These are phyloP conservation scores for Citrus maxima DNA, from an alignment of 345 rosid genomes.

Conservation along the genomic window DNA sequence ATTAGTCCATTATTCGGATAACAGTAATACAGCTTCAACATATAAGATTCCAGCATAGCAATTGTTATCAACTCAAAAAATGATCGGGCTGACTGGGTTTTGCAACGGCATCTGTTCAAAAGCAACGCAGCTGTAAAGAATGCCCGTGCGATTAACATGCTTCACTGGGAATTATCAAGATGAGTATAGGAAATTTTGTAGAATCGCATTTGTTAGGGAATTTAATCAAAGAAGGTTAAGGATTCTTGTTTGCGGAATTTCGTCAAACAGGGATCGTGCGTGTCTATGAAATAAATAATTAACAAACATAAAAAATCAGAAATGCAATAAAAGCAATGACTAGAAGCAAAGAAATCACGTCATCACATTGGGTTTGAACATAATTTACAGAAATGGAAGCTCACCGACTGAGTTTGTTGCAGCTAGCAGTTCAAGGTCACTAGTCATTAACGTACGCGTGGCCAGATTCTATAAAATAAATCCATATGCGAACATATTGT, in stretches of 20 bases:
- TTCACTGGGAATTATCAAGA: neutral
- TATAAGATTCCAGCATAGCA: neutral
- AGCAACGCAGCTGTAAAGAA: neutral
- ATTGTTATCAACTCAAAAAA: neutral
- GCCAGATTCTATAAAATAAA: no score
- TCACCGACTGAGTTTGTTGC: neutral
- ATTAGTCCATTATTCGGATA: neutral
- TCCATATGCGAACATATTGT: neutral
- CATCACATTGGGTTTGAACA: neutral
- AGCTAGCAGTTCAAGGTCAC: neutral
- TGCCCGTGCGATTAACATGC: neutral
- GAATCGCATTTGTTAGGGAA: neutral
- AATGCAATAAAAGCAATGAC: neutral
- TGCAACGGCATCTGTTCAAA: neutral
- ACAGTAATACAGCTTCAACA: neutral
- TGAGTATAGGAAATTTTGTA: neutral
- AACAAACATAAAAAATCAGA: neutral
- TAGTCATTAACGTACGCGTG: no score
- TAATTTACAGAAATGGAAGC: neutral
- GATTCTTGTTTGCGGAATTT: neutral
- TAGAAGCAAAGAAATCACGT: neutral
- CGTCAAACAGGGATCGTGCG: neutral
- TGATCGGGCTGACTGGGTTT: neutral
- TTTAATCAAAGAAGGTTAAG: neutral
- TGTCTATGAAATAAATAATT: neutral